A percentile compares a stretch with the other conserved stretches of the same genome.
phyloP scores from a whole-genome alignment of 768 basidiomycete species.

The Suillus alpinus region DNA sequence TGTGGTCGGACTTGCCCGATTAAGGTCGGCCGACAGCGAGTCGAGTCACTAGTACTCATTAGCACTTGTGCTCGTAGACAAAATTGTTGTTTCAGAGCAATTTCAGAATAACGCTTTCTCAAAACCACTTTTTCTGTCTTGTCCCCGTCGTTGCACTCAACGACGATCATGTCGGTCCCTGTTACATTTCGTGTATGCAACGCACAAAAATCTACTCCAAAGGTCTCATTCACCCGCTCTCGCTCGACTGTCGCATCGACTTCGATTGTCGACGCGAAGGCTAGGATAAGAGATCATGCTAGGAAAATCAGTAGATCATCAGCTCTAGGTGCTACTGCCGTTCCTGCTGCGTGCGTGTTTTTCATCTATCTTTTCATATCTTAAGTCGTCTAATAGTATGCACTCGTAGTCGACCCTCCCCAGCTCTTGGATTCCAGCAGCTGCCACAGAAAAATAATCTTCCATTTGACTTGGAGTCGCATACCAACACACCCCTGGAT shows the following conservation, averaged over 20 bases:
- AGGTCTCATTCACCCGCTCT: conserved; percentile 40
- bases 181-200: conserved; percentile 41
- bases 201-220: conserved; percentile 34
- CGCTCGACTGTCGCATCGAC: conserved; percentile 48
- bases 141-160: conserved; percentile 11
- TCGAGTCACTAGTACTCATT: conserved; percentile 12
- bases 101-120: conserved; percentile 3
- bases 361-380: conserved; percentile 7
- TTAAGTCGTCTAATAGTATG: conserved; percentile 7
- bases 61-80: conserved; percentile 11
- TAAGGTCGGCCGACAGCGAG: conserved; percentile 22
- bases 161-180: conserved; percentile 40
- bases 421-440: conserved; percentile 55
- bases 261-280: conserved; percentile 76
- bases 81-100: conserved; percentile 9
- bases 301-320: conserved; percentile 73
- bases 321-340: conserved; percentile 55
- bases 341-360: conserved; percentile 55
- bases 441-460: conserved; percentile 41
- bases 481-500: conserved; percentile 57
- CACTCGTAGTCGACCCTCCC: conserved; percentile 53
- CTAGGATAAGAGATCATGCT: conserved; percentile 74
- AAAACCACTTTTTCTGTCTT: not conserved
- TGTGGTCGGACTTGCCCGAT: conserved; percentile 19
- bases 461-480: conserved; percentile 31